phyloP scores from a whole-genome alignment of 2,329 filamentous ascomycete species.

The Leptographium galeiforme region DNA sequence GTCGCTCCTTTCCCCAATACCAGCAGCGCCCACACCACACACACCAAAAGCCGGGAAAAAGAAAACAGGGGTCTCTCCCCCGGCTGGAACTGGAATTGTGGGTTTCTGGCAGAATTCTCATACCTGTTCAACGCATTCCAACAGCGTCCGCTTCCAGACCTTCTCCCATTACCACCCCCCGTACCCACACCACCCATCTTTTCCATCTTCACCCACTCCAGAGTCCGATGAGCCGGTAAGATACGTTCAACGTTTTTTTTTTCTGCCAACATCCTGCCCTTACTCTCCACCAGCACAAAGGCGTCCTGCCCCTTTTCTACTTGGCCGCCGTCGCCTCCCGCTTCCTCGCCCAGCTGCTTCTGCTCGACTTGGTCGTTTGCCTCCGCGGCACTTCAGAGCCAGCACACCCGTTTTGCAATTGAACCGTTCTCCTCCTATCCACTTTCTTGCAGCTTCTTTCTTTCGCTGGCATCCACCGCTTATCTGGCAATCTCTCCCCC shows the following conservation, averaged over 20 bases:
- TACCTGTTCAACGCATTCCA: constrained; percentile 1
- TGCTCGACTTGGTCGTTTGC: neutral
- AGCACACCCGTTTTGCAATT: neutral
- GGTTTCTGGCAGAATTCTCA: constrained; percentile 1
- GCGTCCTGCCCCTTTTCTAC: neutral
- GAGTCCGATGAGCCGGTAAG: constrained; percentile 17
- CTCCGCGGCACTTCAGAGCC: neutral
- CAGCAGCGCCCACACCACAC: neutral
- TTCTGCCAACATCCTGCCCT: constrained; percentile 8
- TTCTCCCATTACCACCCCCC: constrained; percentile 9
- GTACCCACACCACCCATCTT: constrained; percentile 8
- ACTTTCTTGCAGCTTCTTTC: neutral
- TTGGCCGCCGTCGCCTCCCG: neutral
- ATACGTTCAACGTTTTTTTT: constrained; percentile 15
- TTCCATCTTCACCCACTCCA: constrained; percentile 2
- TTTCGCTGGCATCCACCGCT: neutral
- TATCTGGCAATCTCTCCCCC: neutral
- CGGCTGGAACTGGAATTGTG: constrained; percentile 5
- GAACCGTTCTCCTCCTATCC: neutral
- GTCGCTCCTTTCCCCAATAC: neutral
- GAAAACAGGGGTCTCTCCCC: neutral
- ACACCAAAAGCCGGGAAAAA: neutral
- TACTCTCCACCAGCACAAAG: neutral
- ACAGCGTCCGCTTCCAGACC: neutral
- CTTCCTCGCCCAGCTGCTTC: neutral